These are phyloP conservation scores for Globisporangium abappressorium DNA, from an alignment of 352 stramenopile species.

Conservation along the genomic window DNA sequence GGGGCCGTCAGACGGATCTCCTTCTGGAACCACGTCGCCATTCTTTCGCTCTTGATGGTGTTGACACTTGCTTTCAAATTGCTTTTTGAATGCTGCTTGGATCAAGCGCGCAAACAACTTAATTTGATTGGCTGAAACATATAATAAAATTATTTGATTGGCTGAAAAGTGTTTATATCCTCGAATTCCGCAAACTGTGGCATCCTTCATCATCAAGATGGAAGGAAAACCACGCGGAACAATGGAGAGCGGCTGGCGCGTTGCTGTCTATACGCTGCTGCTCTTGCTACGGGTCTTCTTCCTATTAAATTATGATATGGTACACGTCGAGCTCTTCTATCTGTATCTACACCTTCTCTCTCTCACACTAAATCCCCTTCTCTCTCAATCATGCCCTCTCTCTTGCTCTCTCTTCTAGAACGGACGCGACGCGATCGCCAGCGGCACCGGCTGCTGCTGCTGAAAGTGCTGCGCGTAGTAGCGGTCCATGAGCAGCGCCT, in stretches of 20 bases:
- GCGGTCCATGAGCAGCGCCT: constrained; percentile 54
- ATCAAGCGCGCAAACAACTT: not conserved
- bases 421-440: constrained; percentile 3
- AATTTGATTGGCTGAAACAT: constrained; percentile 10
- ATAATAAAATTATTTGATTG: not conserved
- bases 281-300: not conserved
- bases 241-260: not conserved
- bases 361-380: not conserved
- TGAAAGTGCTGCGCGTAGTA: constrained; percentile 62
- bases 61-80: constrained; percentile 1
- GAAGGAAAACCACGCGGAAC: not conserved
- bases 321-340: constrained; percentile 2
- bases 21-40: constrained; percentile 84
- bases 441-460: constrained; percentile 1
- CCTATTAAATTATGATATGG: constrained; percentile 13
- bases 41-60: constrained; percentile 14
- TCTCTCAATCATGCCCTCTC: not conserved
- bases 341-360: constrained; percentile 8
- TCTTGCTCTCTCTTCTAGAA: constrained; percentile 6
- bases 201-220: not conserved
- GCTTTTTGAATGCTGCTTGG: constrained; percentile 9
- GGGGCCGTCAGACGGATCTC: constrained; percentile 81
- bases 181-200: not conserved
- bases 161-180: not conserved
- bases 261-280: not conserved